Base-by-base conservation (phyloP, 345 rosid species). In the Linum tenue region DNA sequence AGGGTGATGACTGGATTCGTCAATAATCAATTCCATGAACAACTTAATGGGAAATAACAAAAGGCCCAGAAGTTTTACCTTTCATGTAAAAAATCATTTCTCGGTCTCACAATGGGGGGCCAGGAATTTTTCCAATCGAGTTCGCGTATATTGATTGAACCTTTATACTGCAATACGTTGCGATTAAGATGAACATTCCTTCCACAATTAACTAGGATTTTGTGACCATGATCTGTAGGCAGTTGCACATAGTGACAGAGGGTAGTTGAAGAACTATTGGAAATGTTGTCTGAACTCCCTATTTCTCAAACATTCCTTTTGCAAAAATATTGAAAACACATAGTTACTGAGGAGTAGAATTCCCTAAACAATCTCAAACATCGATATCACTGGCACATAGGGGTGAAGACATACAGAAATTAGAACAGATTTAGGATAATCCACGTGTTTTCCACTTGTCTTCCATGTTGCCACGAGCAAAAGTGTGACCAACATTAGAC, bases 121-220 rank as follows among this genome's bases (percentile, higher is more conserved):
- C 96, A 90, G 39, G 80, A 51, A 57, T 73, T 73, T 64, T 65
- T 40, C 98, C 94, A 92, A 78, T 92, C 75, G 64, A 92, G 98
- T 74, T 88, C 86, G 59, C 94, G 80, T 15, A 90, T 85, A 77
- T 73, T 64, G 67, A 90, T 71, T 8, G 65, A 62, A 67, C 84
- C 84, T 57, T 57, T 69, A 69, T 59, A 75, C 63, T 78, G 71
- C 50, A 85, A 71, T 16, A 80, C 71, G 62, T 77, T 67, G 56
- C 81, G 68, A 75, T 88, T 86, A 55, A 85, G 77, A 44, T 73
- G 60, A 36, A 82, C 72, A 63, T 85, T 92, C 75, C 69, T 73
- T 39, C 61, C 76, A 81, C 96, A 87, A 74, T 92, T 86, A 66
- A 69, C 82, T 37, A 87, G 96, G 67, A 92, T 80, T 68, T 82